Percentiles rank a stretch among this genome's conserved stretches.
Evolutionary conservation across 768 basidiomycete genomes (phyloP).

Genomic region (Tylopilus vinaceipallidus): DNA sequence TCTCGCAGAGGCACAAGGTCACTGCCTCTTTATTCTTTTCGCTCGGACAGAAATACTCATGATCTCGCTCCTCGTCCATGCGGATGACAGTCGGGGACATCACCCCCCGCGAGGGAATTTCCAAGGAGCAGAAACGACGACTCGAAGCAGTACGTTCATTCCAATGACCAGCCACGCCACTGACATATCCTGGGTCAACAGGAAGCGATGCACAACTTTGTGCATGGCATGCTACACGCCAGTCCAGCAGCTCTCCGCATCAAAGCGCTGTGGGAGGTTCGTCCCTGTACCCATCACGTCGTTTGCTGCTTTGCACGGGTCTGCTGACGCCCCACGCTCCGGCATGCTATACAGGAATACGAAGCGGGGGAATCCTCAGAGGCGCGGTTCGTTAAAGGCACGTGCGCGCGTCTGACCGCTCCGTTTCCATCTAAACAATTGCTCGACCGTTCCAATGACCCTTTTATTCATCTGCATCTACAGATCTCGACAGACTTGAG

Average conservation of each 20-base stretch:
- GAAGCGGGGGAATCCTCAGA: conserved; percentile 72
- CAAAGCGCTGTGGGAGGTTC: conserved; percentile 63
- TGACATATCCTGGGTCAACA: conserved; percentile 25
- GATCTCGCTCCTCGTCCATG: not conserved
- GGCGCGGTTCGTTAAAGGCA: conserved; percentile 85
- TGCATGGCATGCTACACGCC: conserved; percentile 84
- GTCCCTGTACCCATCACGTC: not conserved
- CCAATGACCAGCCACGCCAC: too few relatives aligned
- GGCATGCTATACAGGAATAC: conserved; percentile 89
- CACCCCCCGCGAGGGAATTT: conserved; percentile 82
- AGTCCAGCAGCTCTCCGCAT: conserved; percentile 69
- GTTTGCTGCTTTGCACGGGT: too few relatives aligned
- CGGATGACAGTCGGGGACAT: conserved; percentile 82
- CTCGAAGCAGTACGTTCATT: conserved; percentile 59
- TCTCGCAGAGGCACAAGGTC: conserved; percentile 92
- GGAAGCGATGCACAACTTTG: conserved; percentile 90
- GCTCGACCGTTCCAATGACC: too few relatives aligned
- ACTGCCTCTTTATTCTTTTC: not conserved
- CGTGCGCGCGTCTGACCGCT: not conserved
- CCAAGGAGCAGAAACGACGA: conserved; percentile 74
- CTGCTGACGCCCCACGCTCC: too few relatives aligned
- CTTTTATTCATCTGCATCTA: not conserved
- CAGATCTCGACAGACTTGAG: conserved; percentile 85
- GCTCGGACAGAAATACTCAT: not conserved
- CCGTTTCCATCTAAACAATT: too few relatives aligned